Conservation (phyloP, 2,329 filamentous ascomycete species). For the Knoxdaviesia capensis region DNA sequence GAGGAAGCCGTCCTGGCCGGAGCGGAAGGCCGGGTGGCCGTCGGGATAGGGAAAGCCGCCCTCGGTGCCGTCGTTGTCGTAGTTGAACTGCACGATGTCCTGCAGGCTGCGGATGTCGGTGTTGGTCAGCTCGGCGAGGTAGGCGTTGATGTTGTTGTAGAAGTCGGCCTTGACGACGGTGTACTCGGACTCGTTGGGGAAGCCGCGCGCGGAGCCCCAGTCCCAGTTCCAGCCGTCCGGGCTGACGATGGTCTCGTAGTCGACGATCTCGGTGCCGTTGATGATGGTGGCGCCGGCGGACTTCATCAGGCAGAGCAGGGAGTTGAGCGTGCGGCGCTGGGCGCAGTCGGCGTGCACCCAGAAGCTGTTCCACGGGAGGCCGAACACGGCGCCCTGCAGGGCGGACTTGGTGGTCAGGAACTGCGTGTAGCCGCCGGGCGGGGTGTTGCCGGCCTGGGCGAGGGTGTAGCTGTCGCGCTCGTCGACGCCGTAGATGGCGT, state of each 20-base stretch:
- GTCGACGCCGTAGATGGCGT: slow-evolving; percentile 48
- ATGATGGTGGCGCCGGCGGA: slow-evolving; percentile 44
- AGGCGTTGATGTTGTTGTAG: slow-evolving; percentile 39
- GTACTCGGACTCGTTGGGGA: slow-evolving; percentile 54
- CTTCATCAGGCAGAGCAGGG: slow-evolving; percentile 22
- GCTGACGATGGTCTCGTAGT: slow-evolving; percentile 39
- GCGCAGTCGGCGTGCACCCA: slow-evolving; percentile 40
- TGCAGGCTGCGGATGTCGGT: slow-evolving; percentile 37
- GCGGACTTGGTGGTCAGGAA: slow-evolving; percentile 31
- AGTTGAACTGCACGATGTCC: slow-evolving; percentile 46
- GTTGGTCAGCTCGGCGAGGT: slow-evolving; percentile 42
- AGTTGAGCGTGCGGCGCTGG: slow-evolving; percentile 31
- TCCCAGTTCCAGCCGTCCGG: slow-evolving; percentile 59
- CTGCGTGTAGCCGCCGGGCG: slow-evolving; percentile 32
- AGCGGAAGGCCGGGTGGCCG: slow-evolving; percentile 40
- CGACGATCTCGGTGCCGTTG: slow-evolving; percentile 48
- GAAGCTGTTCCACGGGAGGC: slow-evolving; percentile 51
- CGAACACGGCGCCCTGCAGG: slow-evolving; percentile 43
- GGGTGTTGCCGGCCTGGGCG: slow-evolving; percentile 32
- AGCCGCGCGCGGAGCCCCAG: slow-evolving; percentile 39
- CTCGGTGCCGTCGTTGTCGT: slow-evolving; percentile 42
- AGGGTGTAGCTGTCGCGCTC: slow-evolving; percentile 43
- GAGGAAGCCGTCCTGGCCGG: slow-evolving; percentile 52
- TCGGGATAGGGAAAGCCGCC: slow-evolving; percentile 39
- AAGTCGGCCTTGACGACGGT: slow-evolving; percentile 54